phyloP scores from a whole-genome alignment of 164 flowering plant species.

The Magnolia sinica region DNA sequence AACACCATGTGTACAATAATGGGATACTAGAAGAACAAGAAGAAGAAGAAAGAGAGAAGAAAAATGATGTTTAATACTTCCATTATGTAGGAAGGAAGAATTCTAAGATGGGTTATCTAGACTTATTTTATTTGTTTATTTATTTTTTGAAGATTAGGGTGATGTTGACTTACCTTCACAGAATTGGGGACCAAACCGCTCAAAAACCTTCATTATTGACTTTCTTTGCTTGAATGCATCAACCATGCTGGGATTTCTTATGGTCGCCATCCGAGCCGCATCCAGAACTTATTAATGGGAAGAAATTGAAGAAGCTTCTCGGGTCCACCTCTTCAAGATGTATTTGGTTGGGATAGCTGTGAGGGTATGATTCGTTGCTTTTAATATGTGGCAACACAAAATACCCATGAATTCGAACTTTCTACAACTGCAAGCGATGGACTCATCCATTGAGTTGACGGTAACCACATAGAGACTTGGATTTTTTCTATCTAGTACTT shows the following conservation, averaged over 20 bases:
- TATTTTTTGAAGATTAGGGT: no score
- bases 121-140: no score
- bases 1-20: no score
- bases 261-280: neutral
- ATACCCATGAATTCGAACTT: conserved; percentile 5
- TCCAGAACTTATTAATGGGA: neutral
- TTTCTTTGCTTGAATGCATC: no score
- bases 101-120: no score
- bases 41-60: no score
- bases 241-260: neutral
- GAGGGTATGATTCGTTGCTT: neutral
- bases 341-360: neutral
- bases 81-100: no score
- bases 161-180: no score
- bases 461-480: neutral
- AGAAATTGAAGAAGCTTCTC: conserved; percentile 1
- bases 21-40: no score
- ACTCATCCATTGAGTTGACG: neutral
- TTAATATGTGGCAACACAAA: conserved; percentile 5
- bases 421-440: conserved; percentile 5
- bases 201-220: no score
- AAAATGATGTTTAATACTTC: no score
- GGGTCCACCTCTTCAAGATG: conserved; percentile 13
- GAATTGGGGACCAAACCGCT: no score
- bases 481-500: neutral